phyloP scores from a whole-genome alignment of 345 rosid species.

The Pugionium dolabratum region DNA sequence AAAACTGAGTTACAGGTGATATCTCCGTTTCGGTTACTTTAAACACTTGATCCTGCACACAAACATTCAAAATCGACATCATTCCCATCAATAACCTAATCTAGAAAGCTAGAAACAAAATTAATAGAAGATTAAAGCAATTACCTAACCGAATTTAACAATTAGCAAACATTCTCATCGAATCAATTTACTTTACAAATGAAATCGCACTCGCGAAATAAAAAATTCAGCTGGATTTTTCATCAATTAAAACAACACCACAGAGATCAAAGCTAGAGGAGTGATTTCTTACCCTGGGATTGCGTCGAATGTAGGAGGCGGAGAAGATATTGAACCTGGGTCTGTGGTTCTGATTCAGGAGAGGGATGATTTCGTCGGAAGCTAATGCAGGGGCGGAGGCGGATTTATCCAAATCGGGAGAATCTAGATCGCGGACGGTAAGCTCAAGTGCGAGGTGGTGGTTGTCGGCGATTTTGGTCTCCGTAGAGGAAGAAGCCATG shows the following conservation, averaged over 20 bases:
- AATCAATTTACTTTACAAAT: not conserved
- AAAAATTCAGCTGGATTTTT: slow-evolving; percentile 6
- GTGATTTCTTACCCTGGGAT: slow-evolving; percentile 55
- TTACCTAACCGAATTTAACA: not conserved
- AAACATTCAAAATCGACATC: slow-evolving; percentile 2
- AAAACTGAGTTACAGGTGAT: slow-evolving; percentile 46
- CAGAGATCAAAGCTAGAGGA: not conserved
- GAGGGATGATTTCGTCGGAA: slow-evolving; percentile 72
- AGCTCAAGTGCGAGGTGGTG: slow-evolving; percentile 62
- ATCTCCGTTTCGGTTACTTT: slow-evolving; percentile 57
- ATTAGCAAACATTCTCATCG: not conserved
- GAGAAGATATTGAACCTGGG: slow-evolving; percentile 85
- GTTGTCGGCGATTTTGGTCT: slow-evolving; percentile 36
- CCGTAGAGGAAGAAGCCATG: slow-evolving; percentile 42
- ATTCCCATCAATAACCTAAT: slow-evolving; percentile 4
- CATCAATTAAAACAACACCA: slow-evolving; percentile 2
- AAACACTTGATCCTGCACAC: slow-evolving; percentile 62
- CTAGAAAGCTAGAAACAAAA: not conserved
- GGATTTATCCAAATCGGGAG: slow-evolving; percentile 37
- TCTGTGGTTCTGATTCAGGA: slow-evolving; percentile 54
- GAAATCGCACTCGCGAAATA: slow-evolving; percentile 3
- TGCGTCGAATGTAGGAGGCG: slow-evolving; percentile 61
- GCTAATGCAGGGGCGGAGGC: slow-evolving; percentile 22
- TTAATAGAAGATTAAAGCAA: not conserved
- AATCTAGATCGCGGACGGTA: slow-evolving; percentile 49